Evolutionary conservation across 805 yeast genomes (phyloP), one percentile per base, ranked within the genome.

Genomic region (Debaryomyces castellii): DNA sequence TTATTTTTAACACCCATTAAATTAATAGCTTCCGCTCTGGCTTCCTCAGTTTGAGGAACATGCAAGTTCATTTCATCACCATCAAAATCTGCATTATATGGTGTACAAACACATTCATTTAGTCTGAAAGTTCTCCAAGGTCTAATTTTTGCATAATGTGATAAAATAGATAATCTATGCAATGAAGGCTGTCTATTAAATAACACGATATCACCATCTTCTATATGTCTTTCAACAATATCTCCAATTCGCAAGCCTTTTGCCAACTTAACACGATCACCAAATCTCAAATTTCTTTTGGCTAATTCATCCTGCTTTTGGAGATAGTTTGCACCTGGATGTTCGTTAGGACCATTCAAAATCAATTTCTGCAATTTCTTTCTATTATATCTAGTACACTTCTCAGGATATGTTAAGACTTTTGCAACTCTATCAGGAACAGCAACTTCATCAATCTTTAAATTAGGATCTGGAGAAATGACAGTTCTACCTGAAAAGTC

Each of bases 41-140:
- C 98, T 67, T 94, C 99, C 69, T 94, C 98, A 1, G 98, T 94
- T 67, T 94, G 99, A 1, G 99, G 99, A 39, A 94, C 99, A 63
- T 94, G 99, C 61, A 94, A 75, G 66, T 94, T 94, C 99, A 94
- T 94, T 67, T 94, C 99, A 70, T 94, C 99, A 69, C 99, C 99
- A 67, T 94, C 99, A 64, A 94, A 94, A 79, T 94, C 99, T 33
- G 99, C 99, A 66, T 95, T 95, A 70, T 94, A 94, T 1, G 99
- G 99, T 0, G 99, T 94, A 73, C 99, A 94, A 8, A 94, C 99
- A 85, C 99, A 94, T 68, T 94, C 98, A 63, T 94, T 94, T 55
- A 94, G 77, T 55, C 99, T 77, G 72, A 94, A 89, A 1, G 99
- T 94, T 71, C 99, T 80, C 98, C 98, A 94, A 0, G 99, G 99